Evolutionary conservation across 2,329 filamentous ascomycete species (phyloP).

Genomic region (Clarireedia paspali): DNA sequence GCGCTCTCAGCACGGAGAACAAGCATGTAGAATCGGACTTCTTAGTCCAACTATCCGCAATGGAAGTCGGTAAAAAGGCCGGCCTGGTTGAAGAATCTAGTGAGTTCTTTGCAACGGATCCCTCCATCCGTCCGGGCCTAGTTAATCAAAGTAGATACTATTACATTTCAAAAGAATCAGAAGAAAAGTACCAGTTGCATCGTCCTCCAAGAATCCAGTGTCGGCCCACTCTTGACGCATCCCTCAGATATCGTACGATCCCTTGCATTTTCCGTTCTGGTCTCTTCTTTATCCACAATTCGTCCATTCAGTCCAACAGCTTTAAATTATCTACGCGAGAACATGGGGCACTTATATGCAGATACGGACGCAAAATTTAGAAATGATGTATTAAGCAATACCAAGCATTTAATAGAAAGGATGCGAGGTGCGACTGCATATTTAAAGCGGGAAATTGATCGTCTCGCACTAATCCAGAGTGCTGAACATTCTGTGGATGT

Average conservation of each 20-base stretch:
- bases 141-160: slow-evolving; percentile 14
- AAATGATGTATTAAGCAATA: slow-evolving; percentile 68
- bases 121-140: background rate
- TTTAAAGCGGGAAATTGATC: slow-evolving; percentile 36
- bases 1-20: slow-evolving; percentile 38
- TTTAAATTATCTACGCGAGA: slow-evolving; percentile 53
- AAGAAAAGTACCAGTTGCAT: slow-evolving; percentile 29
- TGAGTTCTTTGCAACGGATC: slow-evolving; percentile 27
- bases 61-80: slow-evolving; percentile 63
- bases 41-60: slow-evolving; percentile 55
- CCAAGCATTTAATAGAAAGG: slow-evolving; percentile 69
- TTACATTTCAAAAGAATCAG: slow-evolving; percentile 31
- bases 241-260: slow-evolving; percentile 60
- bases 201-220: slow-evolving; percentile 34
- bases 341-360: slow-evolving; percentile 66
- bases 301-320: slow-evolving; percentile 59
- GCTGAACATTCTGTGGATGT: background rate
- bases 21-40: slow-evolving; percentile 44
- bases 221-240: slow-evolving; percentile 47
- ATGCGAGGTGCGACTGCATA: slow-evolving; percentile 59
- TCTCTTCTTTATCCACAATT: slow-evolving; percentile 67
- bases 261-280: slow-evolving; percentile 73
- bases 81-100: slow-evolving; percentile 63
- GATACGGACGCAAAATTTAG: slow-evolving; percentile 83
- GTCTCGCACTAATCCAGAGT: slow-evolving; percentile 7